A percentile compares a stretch with the other conserved stretches of the same genome.
phyloP scores from a whole-genome alignment of 768 basidiomycete genomes.

The Pulveroboletus ravenelii region DNA sequence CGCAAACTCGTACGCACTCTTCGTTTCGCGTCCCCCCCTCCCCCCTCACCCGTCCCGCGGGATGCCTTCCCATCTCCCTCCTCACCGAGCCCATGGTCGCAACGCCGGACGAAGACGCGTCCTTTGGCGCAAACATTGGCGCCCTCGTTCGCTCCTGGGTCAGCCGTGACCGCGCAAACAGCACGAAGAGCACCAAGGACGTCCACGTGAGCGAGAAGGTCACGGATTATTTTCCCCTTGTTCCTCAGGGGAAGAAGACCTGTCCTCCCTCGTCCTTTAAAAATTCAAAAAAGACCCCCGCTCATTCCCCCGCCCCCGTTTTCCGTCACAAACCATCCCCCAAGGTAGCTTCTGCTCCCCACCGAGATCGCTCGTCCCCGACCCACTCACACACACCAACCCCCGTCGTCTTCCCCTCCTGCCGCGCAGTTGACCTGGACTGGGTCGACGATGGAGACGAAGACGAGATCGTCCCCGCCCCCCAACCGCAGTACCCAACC shows the following conservation, averaged over 20 bases:
- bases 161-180: constrained; percentile 22
- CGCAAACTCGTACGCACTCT: too few species aligned
- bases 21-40: too few species aligned
- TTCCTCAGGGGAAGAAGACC: constrained; percentile 18
- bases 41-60: too few species aligned
- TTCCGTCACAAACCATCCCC: constrained; percentile 9
- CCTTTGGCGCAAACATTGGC: constrained; percentile 45
- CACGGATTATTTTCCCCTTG: constrained; percentile 27
- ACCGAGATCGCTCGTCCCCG: constrained; percentile 17
- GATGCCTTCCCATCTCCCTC: constrained; percentile 50
- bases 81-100: constrained; percentile 38
- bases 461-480: constrained; percentile 17
- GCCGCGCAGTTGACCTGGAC: constrained; percentile 25
- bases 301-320: constrained; percentile 9
- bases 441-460: constrained; percentile 28
- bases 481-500: constrained; percentile 16
- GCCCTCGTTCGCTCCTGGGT: constrained; percentile 32
- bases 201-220: constrained; percentile 26
- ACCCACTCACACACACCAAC: constrained; percentile 28
- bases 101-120: constrained; percentile 38
- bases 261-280: constrained; percentile 8
- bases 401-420: constrained; percentile 31
- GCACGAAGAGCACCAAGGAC: constrained; percentile 26
- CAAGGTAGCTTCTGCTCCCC: background rate
- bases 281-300: constrained; percentile 16